These are phyloP conservation scores for Pestalotiopsis fici DNA, from an alignment of 2,329 filamentous ascomycete genomes.

Conservation along the genomic window DNA sequence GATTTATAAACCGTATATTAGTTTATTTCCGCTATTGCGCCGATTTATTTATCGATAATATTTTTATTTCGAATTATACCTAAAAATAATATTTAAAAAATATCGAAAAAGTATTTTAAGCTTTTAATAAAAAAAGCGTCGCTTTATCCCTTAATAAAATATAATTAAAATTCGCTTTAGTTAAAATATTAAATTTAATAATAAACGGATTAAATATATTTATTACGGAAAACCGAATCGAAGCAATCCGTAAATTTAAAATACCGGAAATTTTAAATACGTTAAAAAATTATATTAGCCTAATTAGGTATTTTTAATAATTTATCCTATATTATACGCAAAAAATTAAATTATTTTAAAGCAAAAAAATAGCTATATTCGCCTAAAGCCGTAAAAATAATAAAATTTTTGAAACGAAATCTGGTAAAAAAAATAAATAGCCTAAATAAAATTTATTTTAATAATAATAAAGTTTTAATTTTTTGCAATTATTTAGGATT, in stretches of 20 bases:
- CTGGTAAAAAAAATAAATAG: not conserved
- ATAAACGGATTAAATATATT: not conserved
- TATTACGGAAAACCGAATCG: not conserved
- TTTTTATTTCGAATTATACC: not conserved
- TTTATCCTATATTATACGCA: not conserved
- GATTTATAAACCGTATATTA: not conserved
- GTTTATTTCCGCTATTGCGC: not conserved
- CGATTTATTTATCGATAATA: not conserved
- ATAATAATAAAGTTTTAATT: no score
- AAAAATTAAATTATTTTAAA: not conserved
- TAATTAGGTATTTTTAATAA: not conserved
- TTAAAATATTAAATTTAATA: not conserved
- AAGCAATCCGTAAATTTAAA: not conserved
- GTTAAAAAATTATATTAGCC: not conserved
- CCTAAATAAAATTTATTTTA: not conserved
- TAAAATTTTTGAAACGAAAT: not conserved
- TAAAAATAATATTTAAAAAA: not conserved
- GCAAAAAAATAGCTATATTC: not conserved
- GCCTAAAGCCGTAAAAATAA: not conserved
- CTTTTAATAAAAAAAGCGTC: not conserved
- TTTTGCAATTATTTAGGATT: not conserved
- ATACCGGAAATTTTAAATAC: not conserved
- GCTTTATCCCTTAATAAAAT: not conserved
- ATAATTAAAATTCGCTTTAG: not conserved
- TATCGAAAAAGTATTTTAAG: not conserved